phyloP scores from a whole-genome alignment of 2,329 filamentous ascomycete species.

The Phyllosticta citribraziliensis region DNA sequence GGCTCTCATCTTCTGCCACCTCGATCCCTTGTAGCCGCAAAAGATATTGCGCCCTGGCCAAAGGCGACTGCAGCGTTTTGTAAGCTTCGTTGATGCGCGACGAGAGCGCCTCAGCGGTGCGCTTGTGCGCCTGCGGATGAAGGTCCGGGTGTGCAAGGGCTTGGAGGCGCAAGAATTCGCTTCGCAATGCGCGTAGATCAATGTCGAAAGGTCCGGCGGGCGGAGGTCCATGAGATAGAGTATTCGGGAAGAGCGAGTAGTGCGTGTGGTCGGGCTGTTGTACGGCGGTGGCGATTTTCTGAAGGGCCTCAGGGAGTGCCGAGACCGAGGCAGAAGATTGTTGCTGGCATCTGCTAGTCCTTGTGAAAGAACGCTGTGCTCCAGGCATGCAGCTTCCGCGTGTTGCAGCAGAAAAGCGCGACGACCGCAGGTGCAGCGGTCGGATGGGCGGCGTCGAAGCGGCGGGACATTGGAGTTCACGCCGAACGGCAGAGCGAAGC shows the following conservation, averaged over 20 bases:
- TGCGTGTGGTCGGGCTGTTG: slow-evolving; percentile 34
- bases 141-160: slow-evolving; percentile 66
- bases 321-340: not conserved
- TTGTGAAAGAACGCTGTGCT: not conserved
- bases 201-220: slow-evolving; percentile 68
- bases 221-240: slow-evolving; percentile 68
- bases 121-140: slow-evolving; percentile 39
- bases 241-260: slow-evolving; percentile 81
- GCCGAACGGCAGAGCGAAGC: slow-evolving; percentile 18
- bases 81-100: slow-evolving; percentile 86
- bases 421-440: not conserved
- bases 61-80: slow-evolving; percentile 67
- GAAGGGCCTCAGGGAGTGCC: not conserved
- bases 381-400: not conserved
- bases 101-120: slow-evolving; percentile 65
- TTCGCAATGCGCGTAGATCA: slow-evolving; percentile 58
- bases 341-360: not conserved
- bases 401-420: not conserved
- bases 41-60: slow-evolving; percentile 81
- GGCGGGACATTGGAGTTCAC: slow-evolving; percentile 10
- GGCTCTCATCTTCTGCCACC: slow-evolving; percentile 67
- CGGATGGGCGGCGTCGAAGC: not conserved
- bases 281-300: not conserved
- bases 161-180: slow-evolving; percentile 82
- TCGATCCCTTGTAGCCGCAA: slow-evolving; percentile 63